Conservation (phyloP, 768 basidiomycete species). For the Thelephora aurantiotincta region DNA sequence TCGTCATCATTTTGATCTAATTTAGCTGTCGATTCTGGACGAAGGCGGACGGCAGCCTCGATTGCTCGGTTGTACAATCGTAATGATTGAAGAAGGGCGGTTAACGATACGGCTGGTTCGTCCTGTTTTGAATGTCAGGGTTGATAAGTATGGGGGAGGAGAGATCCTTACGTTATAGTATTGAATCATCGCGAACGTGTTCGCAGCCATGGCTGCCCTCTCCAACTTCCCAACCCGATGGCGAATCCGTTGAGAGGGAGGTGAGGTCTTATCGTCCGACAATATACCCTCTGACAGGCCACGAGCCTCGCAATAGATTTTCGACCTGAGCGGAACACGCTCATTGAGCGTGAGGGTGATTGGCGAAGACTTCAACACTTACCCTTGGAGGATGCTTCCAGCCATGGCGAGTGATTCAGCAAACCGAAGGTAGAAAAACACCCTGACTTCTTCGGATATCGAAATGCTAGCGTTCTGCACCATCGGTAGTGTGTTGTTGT, state of each 20-base stretch:
- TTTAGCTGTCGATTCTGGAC: conserved; percentile 19
- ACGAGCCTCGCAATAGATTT: conserved; percentile 48
- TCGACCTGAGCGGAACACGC: conserved; percentile 21
- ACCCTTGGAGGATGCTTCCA: conserved; percentile 54
- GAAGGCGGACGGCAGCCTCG: conserved; percentile 49
- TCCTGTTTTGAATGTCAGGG: conserved; percentile 28
- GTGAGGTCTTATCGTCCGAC: conserved; percentile 29
- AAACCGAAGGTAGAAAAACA: conserved; percentile 46
- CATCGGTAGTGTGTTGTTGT: conserved; percentile 37
- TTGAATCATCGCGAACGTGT: conserved; percentile 56
- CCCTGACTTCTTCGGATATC: conserved; percentile 32
- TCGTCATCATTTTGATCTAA: conserved; percentile 16
- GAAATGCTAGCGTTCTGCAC: conserved; percentile 26
- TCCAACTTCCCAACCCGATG: conserved; percentile 46
- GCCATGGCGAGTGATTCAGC: conserved; percentile 48
- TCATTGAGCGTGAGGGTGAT: not conserved
- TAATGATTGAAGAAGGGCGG: conserved; percentile 51
- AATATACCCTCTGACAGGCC: conserved; percentile 27
- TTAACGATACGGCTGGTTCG: conserved; percentile 40
- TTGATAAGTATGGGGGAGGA: not conserved
- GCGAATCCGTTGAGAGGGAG: conserved; percentile 44
- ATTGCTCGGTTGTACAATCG: conserved; percentile 73
- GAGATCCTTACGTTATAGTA: conserved; percentile 38
- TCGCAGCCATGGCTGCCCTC: conserved; percentile 57
- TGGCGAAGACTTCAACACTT: conserved; percentile 1